Evolutionary conservation across 106 monocot species (phyloP).

Genomic region (Dactylorhiza incarnata): DNA sequence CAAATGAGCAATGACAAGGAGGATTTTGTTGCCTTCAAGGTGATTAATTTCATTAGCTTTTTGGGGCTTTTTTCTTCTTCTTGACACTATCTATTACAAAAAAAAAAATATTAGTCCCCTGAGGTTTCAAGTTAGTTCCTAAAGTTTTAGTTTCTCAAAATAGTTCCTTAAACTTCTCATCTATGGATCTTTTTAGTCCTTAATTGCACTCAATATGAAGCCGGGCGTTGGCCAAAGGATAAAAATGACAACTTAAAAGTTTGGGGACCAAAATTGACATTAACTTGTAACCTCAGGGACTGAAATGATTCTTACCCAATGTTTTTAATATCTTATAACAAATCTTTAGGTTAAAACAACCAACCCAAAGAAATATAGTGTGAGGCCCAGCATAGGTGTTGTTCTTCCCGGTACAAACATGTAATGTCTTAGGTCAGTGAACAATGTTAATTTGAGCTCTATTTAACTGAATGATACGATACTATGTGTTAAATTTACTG

Average conservation of each 20-base stretch:
- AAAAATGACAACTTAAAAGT: too few relatives aligned
- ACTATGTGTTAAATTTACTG: neutral
- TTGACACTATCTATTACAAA: too few relatives aligned
- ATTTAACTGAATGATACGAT: neutral
- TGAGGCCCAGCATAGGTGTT: slow-evolving; percentile 78
- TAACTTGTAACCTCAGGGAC: too few relatives aligned
- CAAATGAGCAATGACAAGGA: slow-evolving; percentile 56
- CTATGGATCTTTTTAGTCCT: too few relatives aligned
- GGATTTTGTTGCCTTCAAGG: slow-evolving; percentile 63
- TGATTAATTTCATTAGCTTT: slow-evolving; percentile 11
- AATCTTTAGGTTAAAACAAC: slow-evolving; percentile 79
- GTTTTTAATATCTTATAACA: neutral
- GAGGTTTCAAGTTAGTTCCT: too few relatives aligned
- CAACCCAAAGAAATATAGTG: slow-evolving; percentile 86
- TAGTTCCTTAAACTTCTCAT: too few relatives aligned
- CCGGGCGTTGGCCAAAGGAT: too few relatives aligned
- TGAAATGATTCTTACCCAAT: too few relatives aligned
- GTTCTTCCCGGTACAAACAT: slow-evolving; percentile 54
- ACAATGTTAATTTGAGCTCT: slow-evolving; percentile 1
- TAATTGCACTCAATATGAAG: too few relatives aligned
- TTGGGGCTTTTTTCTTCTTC: neutral
- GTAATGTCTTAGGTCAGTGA: slow-evolving; percentile 62
- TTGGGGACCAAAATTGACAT: too few relatives aligned
- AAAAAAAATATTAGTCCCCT: too few relatives aligned
- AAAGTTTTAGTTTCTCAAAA: too few relatives aligned